Percentiles rank a stretch among this genome's conserved stretches.
These are phyloP conservation scores for Sporobolomyces pararoseus DNA, from an alignment of 768 basidiomycete genomes.

Conservation along the genomic window DNA sequence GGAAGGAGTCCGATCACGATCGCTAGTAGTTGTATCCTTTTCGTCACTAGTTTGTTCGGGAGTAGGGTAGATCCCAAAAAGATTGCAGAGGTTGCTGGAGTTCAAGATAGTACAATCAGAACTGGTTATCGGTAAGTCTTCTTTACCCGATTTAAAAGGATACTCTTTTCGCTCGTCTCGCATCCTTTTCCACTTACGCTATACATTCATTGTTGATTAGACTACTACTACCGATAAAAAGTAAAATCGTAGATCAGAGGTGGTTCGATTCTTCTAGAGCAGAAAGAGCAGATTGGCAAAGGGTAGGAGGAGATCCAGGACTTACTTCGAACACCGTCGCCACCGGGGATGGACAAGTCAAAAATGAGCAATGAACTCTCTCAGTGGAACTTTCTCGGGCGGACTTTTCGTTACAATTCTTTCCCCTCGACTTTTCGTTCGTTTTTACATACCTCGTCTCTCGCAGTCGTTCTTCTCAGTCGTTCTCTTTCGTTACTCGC, in stretches of 20 bases:
- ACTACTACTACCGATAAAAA: constrained; percentile 26
- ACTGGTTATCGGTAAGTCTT: constrained; percentile 68
- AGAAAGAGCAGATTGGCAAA: constrained; percentile 16
- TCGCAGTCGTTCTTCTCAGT: neutral
- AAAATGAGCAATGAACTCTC: too few relatives aligned
- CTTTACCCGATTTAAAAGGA: neutral
- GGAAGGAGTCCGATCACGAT: constrained; percentile 96
- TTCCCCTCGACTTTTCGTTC: too few relatives aligned
- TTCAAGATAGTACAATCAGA: constrained; percentile 93
- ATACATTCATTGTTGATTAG: neutral
- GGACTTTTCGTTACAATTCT: constrained; percentile 48
- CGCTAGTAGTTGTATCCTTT: constrained; percentile 93
- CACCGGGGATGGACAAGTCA: too few relatives aligned
- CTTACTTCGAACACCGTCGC: too few relatives aligned
- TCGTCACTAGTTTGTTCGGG: constrained; percentile 77
- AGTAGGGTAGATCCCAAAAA: constrained; percentile 72
- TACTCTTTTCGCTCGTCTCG: neutral
- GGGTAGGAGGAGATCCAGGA: constrained; percentile 4
- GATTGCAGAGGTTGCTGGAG: constrained; percentile 84
- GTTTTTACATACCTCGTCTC: neutral
- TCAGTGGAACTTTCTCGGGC: too few relatives aligned
- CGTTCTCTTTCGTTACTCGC: neutral
- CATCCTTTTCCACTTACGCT: neutral
- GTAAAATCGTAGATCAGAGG: constrained; percentile 20
- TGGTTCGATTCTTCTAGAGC: constrained; percentile 32